These are phyloP conservation scores for Volutella citrinella DNA, from an alignment of 2,329 filamentous ascomycete genomes.

Conservation along the genomic window DNA sequence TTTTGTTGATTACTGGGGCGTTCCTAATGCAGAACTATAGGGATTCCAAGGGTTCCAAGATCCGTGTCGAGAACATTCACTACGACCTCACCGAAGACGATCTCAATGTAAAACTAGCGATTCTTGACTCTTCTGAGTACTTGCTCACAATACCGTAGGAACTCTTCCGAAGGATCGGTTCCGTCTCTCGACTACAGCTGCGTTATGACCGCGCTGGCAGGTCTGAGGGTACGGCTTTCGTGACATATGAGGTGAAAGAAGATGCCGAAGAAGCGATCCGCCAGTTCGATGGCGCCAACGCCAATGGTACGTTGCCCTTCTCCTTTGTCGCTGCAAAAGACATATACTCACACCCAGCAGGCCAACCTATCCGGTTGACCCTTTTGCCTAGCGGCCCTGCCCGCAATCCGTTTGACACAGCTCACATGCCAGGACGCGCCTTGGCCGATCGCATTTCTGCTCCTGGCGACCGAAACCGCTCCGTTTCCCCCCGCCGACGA, in stretches of 20 bases:
- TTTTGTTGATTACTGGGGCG: too few relatives aligned
- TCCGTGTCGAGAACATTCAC: slow-evolving; percentile 86
- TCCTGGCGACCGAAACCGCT: slow-evolving; percentile 60
- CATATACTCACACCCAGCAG: slow-evolving; percentile 33
- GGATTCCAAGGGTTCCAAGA: slow-evolving; percentile 59
- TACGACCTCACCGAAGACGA: slow-evolving; percentile 88
- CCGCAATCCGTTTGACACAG: slow-evolving; percentile 57
- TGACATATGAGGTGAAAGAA: slow-evolving; percentile 69
- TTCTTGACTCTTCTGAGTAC: background rate
- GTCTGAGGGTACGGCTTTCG: slow-evolving; percentile 79
- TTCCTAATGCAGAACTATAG: too few relatives aligned
- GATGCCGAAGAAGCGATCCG: slow-evolving; percentile 73
- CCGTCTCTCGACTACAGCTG: slow-evolving; percentile 65
- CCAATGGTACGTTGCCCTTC: slow-evolving; percentile 59
- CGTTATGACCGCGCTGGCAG: slow-evolving; percentile 85
- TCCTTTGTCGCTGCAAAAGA: background rate
- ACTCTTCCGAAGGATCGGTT: slow-evolving; percentile 76
- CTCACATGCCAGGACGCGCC: slow-evolving; percentile 53
- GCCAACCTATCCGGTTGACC: slow-evolving; percentile 75
- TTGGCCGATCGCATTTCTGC: slow-evolving; percentile 60
- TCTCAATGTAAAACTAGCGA: slow-evolving; percentile 57
- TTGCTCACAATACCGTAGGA: slow-evolving; percentile 50
- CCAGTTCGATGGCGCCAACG: slow-evolving; percentile 87
- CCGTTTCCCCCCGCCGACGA: slow-evolving; percentile 47
- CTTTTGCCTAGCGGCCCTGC: slow-evolving; percentile 53